phyloP scores from a whole-genome alignment of 371 early-diverging fungal species.

The Umbelopsis sp. region DNA sequence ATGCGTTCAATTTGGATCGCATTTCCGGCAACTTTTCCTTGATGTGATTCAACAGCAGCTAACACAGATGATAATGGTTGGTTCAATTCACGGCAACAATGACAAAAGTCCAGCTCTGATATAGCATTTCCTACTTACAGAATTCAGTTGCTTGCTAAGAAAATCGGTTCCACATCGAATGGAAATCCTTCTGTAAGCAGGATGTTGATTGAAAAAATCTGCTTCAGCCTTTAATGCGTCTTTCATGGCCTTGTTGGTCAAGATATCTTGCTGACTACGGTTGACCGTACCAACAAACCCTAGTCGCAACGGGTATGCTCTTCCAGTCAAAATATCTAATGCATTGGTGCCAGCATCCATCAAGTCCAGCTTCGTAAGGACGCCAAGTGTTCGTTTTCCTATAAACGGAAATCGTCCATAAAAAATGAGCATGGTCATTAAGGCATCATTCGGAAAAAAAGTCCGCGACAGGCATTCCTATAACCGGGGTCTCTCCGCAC shows the following conservation, averaged over 20 bases:
- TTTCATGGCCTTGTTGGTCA: constrained; percentile 77
- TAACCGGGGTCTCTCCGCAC: no score
- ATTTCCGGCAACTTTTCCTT: constrained; percentile 82
- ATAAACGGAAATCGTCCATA: no score
- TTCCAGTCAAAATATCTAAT: constrained; percentile 84
- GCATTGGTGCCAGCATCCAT: constrained; percentile 96
- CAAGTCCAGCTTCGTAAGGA: constrained; percentile 93
- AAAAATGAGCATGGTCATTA: no score
- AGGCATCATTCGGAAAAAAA: no score
- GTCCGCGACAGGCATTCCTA: no score
- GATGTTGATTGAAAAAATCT: constrained; percentile 80
- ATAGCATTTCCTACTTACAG: constrained; percentile 36
- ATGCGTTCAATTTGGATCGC: constrained; percentile 76
- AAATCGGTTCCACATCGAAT: constrained; percentile 86
- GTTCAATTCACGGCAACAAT: neutral
- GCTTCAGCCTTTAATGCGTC: constrained; percentile 77
- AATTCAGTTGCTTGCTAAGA: constrained; percentile 79
- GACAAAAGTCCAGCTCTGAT: no score
- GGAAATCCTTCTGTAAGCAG: constrained; percentile 80
- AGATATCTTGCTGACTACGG: constrained; percentile 89
- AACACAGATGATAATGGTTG: neutral
- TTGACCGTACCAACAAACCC: constrained; percentile 94
- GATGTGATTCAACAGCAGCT: constrained; percentile 81
- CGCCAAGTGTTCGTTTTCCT: constrained; percentile 85
- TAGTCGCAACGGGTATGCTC: constrained; percentile 80